These are phyloP conservation scores for Hyaloperonospora arabidopsidis DNA, from an alignment of 352 stramenopile species.

Conservation along the genomic window DNA sequence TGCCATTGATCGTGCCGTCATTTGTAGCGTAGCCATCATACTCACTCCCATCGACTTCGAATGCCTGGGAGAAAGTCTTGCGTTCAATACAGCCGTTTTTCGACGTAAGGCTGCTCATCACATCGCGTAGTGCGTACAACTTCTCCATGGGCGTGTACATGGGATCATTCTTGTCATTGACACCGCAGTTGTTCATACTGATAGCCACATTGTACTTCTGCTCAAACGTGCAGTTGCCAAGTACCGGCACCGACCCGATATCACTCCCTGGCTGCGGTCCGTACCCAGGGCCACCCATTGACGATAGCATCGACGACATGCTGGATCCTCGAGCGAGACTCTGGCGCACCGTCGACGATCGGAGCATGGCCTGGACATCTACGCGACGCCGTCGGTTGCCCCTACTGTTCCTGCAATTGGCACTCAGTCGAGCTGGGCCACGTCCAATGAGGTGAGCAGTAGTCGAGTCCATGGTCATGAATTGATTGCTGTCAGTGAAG, in stretches of 20 bases:
- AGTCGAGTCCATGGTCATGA: conserved; percentile 34
- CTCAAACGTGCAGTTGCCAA: conserved; percentile 61
- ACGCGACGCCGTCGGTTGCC: conserved; percentile 32
- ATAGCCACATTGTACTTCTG: conserved; percentile 61
- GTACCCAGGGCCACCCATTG: conserved; percentile 32
- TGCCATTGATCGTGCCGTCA: conserved; percentile 55
- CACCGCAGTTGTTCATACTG: conserved; percentile 39
- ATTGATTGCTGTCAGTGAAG: conserved; percentile 59
- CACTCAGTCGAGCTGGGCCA: conserved; percentile 15
- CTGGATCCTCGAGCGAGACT: conserved; percentile 42
- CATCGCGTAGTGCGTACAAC: conserved; percentile 59
- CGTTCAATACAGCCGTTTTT: conserved; percentile 60
- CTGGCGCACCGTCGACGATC: conserved; percentile 51
- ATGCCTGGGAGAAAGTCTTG: conserved; percentile 66
- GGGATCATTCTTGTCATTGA: conserved; percentile 12
- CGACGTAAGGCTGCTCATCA: conserved; percentile 64
- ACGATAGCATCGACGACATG: conserved; percentile 31
- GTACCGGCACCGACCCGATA: conserved; percentile 51
- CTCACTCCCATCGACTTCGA: conserved; percentile 50
- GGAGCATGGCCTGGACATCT: conserved; percentile 63
- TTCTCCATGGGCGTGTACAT: conserved; percentile 46
- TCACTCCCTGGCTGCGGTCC: conserved; percentile 46
- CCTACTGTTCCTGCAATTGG: conserved; percentile 28
- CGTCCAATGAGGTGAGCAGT: conserved; percentile 28
- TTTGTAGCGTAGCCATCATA: conserved; percentile 49